Percentiles rank a stretch among this genome's conserved stretches.
Conservation (phyloP, 768 basidiomycete genomes). For the Amanita rimosa region DNA sequence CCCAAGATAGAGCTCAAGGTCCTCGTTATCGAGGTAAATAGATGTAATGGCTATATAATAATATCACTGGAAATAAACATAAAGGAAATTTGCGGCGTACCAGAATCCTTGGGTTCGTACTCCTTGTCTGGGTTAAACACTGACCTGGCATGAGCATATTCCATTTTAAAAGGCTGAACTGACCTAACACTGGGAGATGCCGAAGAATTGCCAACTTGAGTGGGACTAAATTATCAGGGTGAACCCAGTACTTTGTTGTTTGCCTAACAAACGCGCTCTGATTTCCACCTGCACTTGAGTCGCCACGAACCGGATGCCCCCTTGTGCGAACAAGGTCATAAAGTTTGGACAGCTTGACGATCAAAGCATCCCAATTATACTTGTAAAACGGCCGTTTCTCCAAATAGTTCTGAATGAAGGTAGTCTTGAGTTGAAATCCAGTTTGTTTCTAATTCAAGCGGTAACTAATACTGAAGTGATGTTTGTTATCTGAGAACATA, state of each 20-base stretch:
- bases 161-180: background rate
- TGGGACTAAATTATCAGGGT: constrained; percentile 89
- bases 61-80: background rate
- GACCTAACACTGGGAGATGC: constrained; percentile 89
- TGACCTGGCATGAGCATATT: constrained; percentile 15
- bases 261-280: constrained; percentile 98
- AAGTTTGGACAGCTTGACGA: constrained; percentile 89
- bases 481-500: constrained; percentile 20
- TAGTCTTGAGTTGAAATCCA: constrained; percentile 63
- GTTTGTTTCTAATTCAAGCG: constrained; percentile 76
- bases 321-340: constrained; percentile 94
- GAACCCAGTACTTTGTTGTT: constrained; percentile 99
- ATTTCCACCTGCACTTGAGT: constrained; percentile 86
- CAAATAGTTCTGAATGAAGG: constrained; percentile 85
- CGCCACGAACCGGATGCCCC: constrained; percentile 90
- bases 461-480: background rate
- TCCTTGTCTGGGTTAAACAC: constrained; percentile 94
- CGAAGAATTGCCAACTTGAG: constrained; percentile 89
- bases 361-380: constrained; percentile 91
- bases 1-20: constrained; percentile 92
- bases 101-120: constrained; percentile 76
- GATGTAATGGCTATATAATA: constrained; percentile 25
- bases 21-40: constrained; percentile 94
- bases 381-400: constrained; percentile 95
- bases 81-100: constrained; percentile 22